Base-by-base conservation (phyloP, 371 early-diverging fungal genomes). In the Mucor velutinosus region DNA sequence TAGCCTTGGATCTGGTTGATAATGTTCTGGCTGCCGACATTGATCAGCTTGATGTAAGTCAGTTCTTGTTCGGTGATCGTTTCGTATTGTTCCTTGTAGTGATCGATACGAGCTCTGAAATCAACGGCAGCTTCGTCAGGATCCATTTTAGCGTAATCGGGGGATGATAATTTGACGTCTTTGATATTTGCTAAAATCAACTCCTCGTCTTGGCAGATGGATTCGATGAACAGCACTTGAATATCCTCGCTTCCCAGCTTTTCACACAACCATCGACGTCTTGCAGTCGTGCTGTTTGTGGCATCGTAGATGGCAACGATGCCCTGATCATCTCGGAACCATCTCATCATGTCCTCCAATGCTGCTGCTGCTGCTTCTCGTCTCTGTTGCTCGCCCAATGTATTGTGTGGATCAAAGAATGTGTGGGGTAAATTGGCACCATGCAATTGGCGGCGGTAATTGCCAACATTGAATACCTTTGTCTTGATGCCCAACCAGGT, bases 281-380 rank as follows among this genome's bases (percentile, higher is more conserved):
- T 86, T 47, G 90, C 88, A 12, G 73, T 80, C 0, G 98, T 98
- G 30, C 96, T 93, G 78, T 99, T 99, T 14, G 99, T 98, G 19
- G 99, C 99, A 74, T 99, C 99, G 73, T 97, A 97, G 27, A 97
- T 87, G 5, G 95, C 98, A 29, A 97, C 94, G 17, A 87, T 86
- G 23, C 90, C 92, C 45, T 87, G 82, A n/a, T 88, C 88, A 58
- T 85, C 87, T 55, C 88, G 83, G 69, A 97, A 92, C 98, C 98
- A 99, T 41, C 76, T 72, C 33, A 97, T 78, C 94, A 98, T 93
- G 70, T 98, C 98, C 12, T 89, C 86, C 55, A 98, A 76, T 17
- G 97, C 98, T 58, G 86, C 83, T 14, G 81, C 75, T 5, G 99
- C 98, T 27, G 97, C 94, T 65, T 92, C 87, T 33, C 86, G 84